These are phyloP conservation scores for Pichia sp. DNA, from an alignment of 1,139 yeast species.

Conservation along the genomic window DNA sequence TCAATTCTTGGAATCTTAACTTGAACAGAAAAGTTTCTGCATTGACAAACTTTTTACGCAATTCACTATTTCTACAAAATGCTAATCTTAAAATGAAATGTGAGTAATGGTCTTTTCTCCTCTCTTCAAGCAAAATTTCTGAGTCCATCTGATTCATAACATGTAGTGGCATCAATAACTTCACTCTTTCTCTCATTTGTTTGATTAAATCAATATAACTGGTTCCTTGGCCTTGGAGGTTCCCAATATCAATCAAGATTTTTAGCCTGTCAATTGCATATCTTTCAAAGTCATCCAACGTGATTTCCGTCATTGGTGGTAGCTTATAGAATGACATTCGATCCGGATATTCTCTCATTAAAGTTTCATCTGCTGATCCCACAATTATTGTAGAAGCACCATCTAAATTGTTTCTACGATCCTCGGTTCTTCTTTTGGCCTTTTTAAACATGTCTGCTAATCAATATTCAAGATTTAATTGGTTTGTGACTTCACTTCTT, in stretches of 20 bases:
- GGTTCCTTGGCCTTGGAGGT: conserved; percentile 60
- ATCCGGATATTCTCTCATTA: conserved; percentile 29
- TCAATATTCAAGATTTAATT: no score
- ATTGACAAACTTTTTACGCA: conserved; percentile 67
- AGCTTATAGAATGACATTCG: conserved; percentile 59
- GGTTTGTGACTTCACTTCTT: no score
- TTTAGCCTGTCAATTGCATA: conserved; percentile 94
- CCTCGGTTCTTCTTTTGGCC: conserved; percentile 66
- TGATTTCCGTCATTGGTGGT: conserved; percentile 80
- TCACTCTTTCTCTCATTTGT: conserved; percentile 56
- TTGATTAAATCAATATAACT: conserved; percentile 56
- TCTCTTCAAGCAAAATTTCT: conserved; percentile 34
- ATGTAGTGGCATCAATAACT: conserved; percentile 56
- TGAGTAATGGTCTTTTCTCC: conserved; percentile 85
- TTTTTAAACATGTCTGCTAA: conserved; percentile 55
- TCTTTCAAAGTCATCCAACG: conserved; percentile 82
- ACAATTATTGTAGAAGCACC: conserved; percentile 10
- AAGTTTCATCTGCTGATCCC: conserved; percentile 8
- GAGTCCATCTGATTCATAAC: conserved; percentile 24
- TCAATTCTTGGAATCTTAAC: conserved; percentile 59
- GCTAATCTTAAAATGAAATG: conserved; percentile 84
- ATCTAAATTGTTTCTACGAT: conserved; percentile 58
- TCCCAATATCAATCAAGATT: conserved; percentile 77
- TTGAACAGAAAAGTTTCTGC: conserved; percentile 71
- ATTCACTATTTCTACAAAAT: conserved; percentile 83